Conservation (phyloP, 148 eudicot genomes). For the Rhododendron molle region DNA sequence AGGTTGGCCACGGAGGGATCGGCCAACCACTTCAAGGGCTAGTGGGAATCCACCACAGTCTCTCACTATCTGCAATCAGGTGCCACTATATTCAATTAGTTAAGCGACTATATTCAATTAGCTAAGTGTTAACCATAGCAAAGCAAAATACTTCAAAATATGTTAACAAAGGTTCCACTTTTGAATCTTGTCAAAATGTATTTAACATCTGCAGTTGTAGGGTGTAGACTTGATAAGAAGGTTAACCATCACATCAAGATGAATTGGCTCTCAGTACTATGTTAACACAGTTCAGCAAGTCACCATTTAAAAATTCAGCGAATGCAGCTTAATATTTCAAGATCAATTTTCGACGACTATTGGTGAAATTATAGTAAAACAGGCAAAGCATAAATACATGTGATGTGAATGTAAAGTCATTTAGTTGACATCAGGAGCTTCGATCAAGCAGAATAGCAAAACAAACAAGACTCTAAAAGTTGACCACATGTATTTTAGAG, state of each 20-base stretch:
- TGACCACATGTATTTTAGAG: neutral
- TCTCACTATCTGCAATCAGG: constrained; percentile 20
- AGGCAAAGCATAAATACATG: neutral
- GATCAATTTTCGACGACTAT: neutral
- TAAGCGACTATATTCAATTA: neutral
- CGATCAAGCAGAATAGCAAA: neutral
- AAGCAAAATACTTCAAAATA: neutral
- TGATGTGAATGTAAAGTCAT: neutral
- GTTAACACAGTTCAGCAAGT: neutral
- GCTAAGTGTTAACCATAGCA: neutral
- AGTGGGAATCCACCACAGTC: constrained; percentile 23
- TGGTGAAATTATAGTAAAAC: neutral
- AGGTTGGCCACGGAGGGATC: constrained; percentile 9
- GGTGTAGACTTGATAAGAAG: neutral
- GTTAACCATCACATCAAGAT: neutral
- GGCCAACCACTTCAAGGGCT: constrained; percentile 27
- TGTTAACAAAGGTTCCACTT: neutral
- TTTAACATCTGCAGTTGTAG: neutral
- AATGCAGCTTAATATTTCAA: neutral
- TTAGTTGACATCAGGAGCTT: neutral
- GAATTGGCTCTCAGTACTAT: neutral
- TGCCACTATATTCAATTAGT: neutral
- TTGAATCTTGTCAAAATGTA: neutral
- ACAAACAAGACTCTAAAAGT: neutral
- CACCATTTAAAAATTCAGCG: neutral